phyloP scores from a whole-genome alignment of 176 grass and related monocot species.

The Phoenix roebelenii region DNA sequence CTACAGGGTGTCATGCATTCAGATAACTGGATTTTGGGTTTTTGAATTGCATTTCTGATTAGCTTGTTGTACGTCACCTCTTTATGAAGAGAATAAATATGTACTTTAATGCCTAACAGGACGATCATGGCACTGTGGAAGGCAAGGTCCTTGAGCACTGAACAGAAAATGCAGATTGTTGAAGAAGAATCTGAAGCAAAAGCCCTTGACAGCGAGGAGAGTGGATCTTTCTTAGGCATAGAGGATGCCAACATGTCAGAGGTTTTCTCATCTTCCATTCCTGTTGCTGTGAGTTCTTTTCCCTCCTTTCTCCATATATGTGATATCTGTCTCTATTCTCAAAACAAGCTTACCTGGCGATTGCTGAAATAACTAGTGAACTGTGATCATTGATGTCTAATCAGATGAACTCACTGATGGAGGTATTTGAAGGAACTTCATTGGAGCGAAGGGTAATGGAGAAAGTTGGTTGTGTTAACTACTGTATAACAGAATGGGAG shows the following conservation, averaged over 20 bases:
- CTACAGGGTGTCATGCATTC: no score
- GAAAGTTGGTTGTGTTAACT: constrained; percentile 69
- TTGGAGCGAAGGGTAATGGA: constrained; percentile 72
- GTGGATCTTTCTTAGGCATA: constrained; percentile 68
- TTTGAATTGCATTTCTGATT: no score
- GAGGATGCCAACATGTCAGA: constrained; percentile 68
- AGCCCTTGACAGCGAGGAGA: constrained; percentile 49
- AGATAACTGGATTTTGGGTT: no score
- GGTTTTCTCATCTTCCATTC: constrained; percentile 56
- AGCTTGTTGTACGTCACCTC: no score
- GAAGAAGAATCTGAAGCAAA: constrained; percentile 80
- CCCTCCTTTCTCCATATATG: neutral
- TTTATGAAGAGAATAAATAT: no score
- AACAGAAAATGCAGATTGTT: constrained; percentile 75
- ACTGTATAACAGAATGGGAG: constrained; percentile 75
- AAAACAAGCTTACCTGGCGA: no score
- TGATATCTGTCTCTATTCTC: no score
- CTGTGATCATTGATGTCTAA: constrained; percentile 7
- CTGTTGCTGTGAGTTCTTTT: constrained; percentile 57
- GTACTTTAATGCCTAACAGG: constrained; percentile 31
- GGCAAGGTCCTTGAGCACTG: constrained; percentile 64
- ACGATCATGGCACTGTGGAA: constrained; percentile 94
- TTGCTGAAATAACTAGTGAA: no score
- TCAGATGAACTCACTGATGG: constrained; percentile 62
- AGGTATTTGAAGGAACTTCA: constrained; percentile 66